A percentile compares a stretch with the other conserved stretches of the same genome.
Conservation (phyloP, 306 rosid genomes). For the Pterocarpus macrocarpus region DNA sequence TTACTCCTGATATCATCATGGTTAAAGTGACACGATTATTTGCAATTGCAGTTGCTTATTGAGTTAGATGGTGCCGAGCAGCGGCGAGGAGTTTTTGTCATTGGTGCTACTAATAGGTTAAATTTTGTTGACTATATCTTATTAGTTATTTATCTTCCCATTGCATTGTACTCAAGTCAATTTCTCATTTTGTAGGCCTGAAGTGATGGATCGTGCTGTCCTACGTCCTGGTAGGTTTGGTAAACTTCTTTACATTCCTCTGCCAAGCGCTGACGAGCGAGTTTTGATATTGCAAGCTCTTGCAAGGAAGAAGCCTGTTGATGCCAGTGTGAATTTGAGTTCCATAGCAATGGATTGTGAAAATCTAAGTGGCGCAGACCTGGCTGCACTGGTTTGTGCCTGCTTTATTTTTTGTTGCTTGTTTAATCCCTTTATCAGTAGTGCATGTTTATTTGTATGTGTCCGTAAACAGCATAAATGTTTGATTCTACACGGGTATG, state of each 20-base stretch:
- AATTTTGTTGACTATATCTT: slow-evolving; percentile 24
- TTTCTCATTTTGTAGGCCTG: slow-evolving; percentile 68
- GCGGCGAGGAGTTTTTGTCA: slow-evolving; percentile 88
- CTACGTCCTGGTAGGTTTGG: slow-evolving; percentile 88
- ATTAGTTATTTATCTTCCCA: neutral
- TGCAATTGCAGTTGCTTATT: slow-evolving; percentile 48
- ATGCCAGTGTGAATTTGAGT: slow-evolving; percentile 65
- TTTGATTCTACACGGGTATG: no score
- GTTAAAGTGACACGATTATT: slow-evolving; percentile 31
- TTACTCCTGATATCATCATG: neutral
- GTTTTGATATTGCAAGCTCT: slow-evolving; percentile 76
- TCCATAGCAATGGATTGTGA: slow-evolving; percentile 76
- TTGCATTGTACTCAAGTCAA: slow-evolving; percentile 30
- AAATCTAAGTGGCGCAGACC: slow-evolving; percentile 89
- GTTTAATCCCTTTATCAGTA: neutral
- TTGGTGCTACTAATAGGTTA: slow-evolving; percentile 97
- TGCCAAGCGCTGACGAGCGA: slow-evolving; percentile 69
- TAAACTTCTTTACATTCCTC: slow-evolving; percentile 79
- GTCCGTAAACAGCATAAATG: no score
- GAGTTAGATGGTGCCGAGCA: slow-evolving; percentile 86
- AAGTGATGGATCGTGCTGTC: slow-evolving; percentile 81
- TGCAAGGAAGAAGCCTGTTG: slow-evolving; percentile 71
- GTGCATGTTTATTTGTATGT: neutral
- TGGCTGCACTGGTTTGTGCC: slow-evolving; percentile 72
- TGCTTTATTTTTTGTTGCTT: neutral